Evolutionary conservation across 2,329 filamentous ascomycete species (phyloP).

Genomic region (Bipolaris zeicola): DNA sequence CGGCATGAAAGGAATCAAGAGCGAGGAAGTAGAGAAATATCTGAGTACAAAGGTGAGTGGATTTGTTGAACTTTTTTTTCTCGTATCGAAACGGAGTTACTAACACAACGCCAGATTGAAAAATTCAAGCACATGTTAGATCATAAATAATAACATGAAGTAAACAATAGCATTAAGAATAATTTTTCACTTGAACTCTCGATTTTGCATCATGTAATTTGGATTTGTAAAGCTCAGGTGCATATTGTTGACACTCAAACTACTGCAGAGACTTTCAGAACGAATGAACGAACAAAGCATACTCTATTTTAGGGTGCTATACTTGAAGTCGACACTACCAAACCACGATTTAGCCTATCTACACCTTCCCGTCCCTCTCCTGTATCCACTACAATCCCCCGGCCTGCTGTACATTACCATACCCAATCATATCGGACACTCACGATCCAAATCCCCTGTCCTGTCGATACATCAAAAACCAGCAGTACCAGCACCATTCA

Average conservation of each 20-base stretch:
- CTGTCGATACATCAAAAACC: too few relatives aligned
- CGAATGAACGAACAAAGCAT: not conserved
- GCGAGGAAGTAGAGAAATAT: constrained; percentile 91
- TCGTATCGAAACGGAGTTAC: not conserved
- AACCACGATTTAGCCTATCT: too few relatives aligned
- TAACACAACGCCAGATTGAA: constrained; percentile 51
- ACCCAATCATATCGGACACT: too few relatives aligned
- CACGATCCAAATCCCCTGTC: too few relatives aligned
- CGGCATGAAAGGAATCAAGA: constrained; percentile 77
- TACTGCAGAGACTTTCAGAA: too few relatives aligned
- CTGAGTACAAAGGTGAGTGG: constrained; percentile 85
- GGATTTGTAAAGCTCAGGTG: not conserved
- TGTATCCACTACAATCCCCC: too few relatives aligned
- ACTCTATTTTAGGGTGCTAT: not conserved
- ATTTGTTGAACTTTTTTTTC: constrained; percentile 9
- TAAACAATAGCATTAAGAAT: constrained; percentile 5
- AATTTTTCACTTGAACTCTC: not conserved
- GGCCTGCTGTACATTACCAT: too few relatives aligned
- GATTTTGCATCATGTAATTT: not conserved
- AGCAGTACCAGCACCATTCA: too few relatives aligned
- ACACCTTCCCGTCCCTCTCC: too few relatives aligned
- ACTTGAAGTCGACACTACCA: too few relatives aligned
- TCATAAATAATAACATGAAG: constrained; percentile 9
- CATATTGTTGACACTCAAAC: not conserved
- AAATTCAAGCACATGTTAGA: constrained; percentile 60